A percentile compares a stretch with the other conserved stretches of the same genome.
Conservation (phyloP, 176 grass and related monocot genomes). For the Typha latifolia region DNA sequence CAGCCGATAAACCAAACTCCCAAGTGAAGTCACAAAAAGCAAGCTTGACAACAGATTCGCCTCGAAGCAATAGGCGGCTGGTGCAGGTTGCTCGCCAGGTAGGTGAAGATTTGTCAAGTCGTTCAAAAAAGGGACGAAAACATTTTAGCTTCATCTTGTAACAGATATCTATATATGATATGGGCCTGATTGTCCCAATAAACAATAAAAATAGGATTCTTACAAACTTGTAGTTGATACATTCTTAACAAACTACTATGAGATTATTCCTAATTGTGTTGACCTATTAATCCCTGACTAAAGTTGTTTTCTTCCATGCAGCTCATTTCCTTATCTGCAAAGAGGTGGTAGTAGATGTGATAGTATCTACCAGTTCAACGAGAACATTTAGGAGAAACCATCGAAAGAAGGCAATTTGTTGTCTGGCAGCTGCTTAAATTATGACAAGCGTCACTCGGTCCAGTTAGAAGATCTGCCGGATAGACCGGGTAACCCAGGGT, state of each 20-base stretch:
- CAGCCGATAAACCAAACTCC: slow-evolving; percentile 22
- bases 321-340: slow-evolving; percentile 81
- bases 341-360: slow-evolving; percentile 21
- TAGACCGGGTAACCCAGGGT: no score
- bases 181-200: background rate
- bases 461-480: no score
- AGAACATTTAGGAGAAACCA: background rate
- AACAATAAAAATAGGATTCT: background rate
- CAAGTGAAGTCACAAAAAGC: slow-evolving; percentile 23
- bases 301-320: slow-evolving; percentile 30
- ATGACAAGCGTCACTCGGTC: background rate
- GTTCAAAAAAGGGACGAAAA: background rate
- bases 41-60: slow-evolving; percentile 34
- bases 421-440: background rate
- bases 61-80: slow-evolving; percentile 50
- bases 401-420: background rate
- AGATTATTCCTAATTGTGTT: background rate
- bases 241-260: slow-evolving; percentile 8
- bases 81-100: slow-evolving; percentile 82
- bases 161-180: background rate
- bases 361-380: slow-evolving; percentile 3
- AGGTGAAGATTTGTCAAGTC: slow-evolving; percentile 8
- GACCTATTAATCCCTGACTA: slow-evolving; percentile 1
- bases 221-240: background rate
- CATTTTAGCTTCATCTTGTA: background rate